Percentiles rank a stretch among this genome's conserved stretches.
Evolutionary conservation across 2,329 filamentous ascomycete species (phyloP).

Genomic region (Monosporascus sp.): DNA sequence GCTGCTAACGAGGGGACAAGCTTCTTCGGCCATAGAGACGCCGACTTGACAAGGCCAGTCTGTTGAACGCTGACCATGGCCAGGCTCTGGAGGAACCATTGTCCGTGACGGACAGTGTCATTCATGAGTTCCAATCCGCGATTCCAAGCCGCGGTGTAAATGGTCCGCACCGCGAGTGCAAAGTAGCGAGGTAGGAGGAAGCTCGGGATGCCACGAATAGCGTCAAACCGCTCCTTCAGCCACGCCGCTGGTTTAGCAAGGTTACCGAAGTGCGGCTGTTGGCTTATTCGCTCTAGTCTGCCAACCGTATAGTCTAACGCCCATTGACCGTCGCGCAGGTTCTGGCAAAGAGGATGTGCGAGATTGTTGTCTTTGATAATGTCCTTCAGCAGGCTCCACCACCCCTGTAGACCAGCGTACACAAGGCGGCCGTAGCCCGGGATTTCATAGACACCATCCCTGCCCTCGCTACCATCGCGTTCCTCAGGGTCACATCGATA

Average conservation of each 20-base stretch:
- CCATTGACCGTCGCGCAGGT: constrained; percentile 88
- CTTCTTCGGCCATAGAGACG: constrained; percentile 82
- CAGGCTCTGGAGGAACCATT: constrained; percentile 83
- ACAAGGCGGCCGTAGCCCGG: constrained; percentile 79
- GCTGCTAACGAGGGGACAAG: constrained; percentile 83
- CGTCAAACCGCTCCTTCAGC: constrained; percentile 80
- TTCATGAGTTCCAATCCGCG: constrained; percentile 75
- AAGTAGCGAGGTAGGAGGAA: constrained; percentile 94
- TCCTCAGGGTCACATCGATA: constrained; percentile 91
- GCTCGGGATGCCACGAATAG: constrained; percentile 76
- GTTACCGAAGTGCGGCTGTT: constrained; percentile 54
- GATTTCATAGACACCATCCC: constrained; percentile 84
- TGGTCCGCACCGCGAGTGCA: constrained; percentile 78
- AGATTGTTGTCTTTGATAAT: constrained; percentile 87
- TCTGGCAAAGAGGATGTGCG: constrained; percentile 87
- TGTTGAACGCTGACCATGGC: constrained; percentile 90
- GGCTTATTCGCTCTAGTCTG: constrained; percentile 67
- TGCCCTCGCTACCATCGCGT: constrained; percentile 68
- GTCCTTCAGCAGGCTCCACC: constrained; percentile 87
- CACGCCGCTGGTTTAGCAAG: constrained; percentile 66
- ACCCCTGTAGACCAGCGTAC: constrained; percentile 95
- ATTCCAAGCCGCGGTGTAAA: constrained; percentile 78
- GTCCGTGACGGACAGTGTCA: constrained; percentile 69
- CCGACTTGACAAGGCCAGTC: constrained; percentile 82
- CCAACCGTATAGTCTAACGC: constrained; percentile 81